phyloP scores from a whole-genome alignment of 805 yeast species.

The Cyberlindnera mycetangii region DNA sequence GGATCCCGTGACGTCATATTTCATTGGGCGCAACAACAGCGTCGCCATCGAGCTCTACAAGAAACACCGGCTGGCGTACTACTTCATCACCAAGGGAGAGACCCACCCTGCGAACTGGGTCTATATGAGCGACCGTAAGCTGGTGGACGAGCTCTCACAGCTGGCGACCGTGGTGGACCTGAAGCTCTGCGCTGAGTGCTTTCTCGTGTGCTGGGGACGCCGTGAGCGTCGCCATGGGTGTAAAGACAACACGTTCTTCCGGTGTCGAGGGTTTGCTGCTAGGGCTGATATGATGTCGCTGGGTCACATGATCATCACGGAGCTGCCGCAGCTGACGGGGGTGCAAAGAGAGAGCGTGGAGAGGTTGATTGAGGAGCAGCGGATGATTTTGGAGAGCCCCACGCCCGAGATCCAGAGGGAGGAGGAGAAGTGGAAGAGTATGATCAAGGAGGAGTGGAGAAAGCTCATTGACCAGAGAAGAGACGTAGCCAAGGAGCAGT shows the following conservation, averaged over 20 bases:
- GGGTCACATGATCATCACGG: conserved; percentile 3
- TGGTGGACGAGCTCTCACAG: not conserved
- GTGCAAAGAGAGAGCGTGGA: not conserved
- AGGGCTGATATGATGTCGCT: not conserved
- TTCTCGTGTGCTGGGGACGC: conserved; percentile 6
- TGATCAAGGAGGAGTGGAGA: not conserved
- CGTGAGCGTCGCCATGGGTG: conserved; percentile 6
- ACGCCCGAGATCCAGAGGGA: not conserved
- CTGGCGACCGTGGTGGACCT: not conserved
- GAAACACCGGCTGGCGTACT: conserved; percentile 1
- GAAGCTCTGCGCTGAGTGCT: conserved; percentile 5
- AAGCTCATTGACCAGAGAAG: conserved; percentile 4
- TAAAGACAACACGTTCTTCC: not conserved
- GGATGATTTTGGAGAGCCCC: conserved; percentile 4
- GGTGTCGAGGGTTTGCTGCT: not conserved
- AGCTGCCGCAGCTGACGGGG: not conserved
- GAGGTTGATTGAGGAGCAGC: conserved; percentile 1
- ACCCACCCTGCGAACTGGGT: conserved; percentile 9
- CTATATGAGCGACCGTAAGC: not conserved
- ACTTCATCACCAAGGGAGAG: conserved; percentile 8
- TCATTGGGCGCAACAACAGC: conserved; percentile 8
- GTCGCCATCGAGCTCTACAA: conserved; percentile 7
- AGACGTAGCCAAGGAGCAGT: conserved; percentile 1
- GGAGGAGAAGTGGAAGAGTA: conserved; percentile 2
- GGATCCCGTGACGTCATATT: conserved; percentile 8